Base-by-base conservation (phyloP, 768 basidiomycete species). In the Daedaleopsis nitida region DNA sequence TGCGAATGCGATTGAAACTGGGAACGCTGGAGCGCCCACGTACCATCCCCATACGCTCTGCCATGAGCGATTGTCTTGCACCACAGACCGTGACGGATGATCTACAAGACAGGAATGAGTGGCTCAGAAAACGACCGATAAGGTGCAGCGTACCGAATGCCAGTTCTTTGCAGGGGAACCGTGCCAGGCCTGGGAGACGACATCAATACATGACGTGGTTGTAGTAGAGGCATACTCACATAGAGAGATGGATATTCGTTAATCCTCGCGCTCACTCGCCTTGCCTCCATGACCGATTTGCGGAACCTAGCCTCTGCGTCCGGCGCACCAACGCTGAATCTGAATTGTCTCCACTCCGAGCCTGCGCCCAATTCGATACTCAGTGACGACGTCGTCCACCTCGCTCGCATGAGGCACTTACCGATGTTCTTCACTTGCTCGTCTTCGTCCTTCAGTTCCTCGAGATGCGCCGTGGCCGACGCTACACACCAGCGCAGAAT, bases 31-130 rank as follows among this genome's bases (percentile, higher is more conserved):
- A 37, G n/a, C 16, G 34, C 48, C 23, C 3, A 58, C 76, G 48
- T 58, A 82, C 87, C 89, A 68, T 91, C 59, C 7, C 89, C 89
- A 64, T 77, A 85, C 0, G 85, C 81, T 45, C 89, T 75, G 16
- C 89, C 89, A 70, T 91, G 72, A 19, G 78, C 70, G 14, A 85
- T 68, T 0, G 70, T 70, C 69, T 82, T 83, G 71, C 76, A 85
- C 85, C 87, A 89, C 8, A 91, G 75, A 2, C 89, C 89, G 68
- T 89, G 85, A 16, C 88, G 82, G 50, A 91, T 84, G 59, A 89
- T 88, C 87, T 88, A 60, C 7, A 35, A 24, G 53, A 21, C 38
- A 17, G 13, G 39, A 2, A 21, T 62, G 9, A 57, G 52, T 17
- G 39, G 35, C 27, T 7, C 7, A 34, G 7, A n/a, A 14, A n/a